Evolutionary conservation across 768 basidiomycete species (phyloP).

Genomic region (Suillus cothurnatus): DNA sequence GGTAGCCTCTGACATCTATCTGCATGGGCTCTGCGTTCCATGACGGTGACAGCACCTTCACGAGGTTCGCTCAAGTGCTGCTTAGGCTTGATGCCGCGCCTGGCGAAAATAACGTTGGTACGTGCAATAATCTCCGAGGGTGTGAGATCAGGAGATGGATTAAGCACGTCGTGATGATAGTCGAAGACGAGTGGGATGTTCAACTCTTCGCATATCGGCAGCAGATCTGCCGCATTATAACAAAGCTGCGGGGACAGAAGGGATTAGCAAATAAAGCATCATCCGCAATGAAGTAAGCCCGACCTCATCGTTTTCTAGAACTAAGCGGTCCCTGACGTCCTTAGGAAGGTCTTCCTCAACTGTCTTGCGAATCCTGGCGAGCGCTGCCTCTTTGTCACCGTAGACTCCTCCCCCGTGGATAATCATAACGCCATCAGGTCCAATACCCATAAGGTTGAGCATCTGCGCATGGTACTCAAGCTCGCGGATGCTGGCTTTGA

Average conservation of each 20-base stretch:
- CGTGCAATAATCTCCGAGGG: constrained; percentile 70
- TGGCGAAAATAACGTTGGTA: constrained; percentile 72
- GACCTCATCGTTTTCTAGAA: constrained; percentile 95
- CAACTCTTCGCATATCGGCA: constrained; percentile 86
- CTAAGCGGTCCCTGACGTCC: constrained; percentile 70
- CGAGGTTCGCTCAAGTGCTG: constrained; percentile 92
- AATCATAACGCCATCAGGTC: constrained; percentile 85
- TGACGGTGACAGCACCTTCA: constrained; percentile 78
- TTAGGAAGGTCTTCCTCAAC: constrained; percentile 59
- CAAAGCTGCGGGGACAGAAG: constrained; percentile 52
- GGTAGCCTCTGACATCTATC: constrained; percentile 78
- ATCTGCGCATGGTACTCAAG: constrained; percentile 87
- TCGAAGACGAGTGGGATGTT: constrained; percentile 74
- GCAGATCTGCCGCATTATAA: constrained; percentile 85
- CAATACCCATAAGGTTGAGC: constrained; percentile 82
- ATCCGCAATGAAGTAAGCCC: constrained; percentile 12
- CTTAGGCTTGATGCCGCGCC: constrained; percentile 83
- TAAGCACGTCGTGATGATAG: constrained; percentile 83
- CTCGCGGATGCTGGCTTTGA: constrained; percentile 77
- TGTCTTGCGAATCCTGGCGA: constrained; percentile 72
- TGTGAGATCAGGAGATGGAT: constrained; percentile 55
- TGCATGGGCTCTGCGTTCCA: constrained; percentile 87
- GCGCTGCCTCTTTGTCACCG: constrained; percentile 71
- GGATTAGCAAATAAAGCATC: background rate
- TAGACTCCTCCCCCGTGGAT: constrained; percentile 88